Evolutionary conservation across 768 basidiomycete species (phyloP).

Genomic region (Russula emetica): DNA sequence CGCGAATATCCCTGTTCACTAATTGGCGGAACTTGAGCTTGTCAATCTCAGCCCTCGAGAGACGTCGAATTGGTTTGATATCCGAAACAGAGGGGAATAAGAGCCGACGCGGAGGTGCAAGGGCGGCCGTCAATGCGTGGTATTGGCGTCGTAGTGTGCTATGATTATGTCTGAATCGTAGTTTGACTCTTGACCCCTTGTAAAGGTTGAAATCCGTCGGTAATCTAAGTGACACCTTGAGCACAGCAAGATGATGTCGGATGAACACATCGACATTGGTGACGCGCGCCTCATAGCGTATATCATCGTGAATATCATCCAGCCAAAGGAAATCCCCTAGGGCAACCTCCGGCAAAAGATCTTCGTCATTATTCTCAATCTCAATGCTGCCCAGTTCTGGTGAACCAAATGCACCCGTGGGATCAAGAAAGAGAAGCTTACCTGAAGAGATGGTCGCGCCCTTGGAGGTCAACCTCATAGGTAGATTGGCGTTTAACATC

Average conservation of each 20-base stretch:
- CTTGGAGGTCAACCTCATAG: not conserved
- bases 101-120: constrained; percentile 41
- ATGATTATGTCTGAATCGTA: constrained; percentile 53
- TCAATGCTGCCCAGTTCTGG: not conserved
- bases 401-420: not conserved
- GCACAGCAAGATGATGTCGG: constrained; percentile 30
- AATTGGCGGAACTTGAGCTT: constrained; percentile 24
- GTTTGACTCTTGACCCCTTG: constrained; percentile 41
- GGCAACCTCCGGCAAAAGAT: constrained; percentile 19
- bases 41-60: constrained; percentile 15
- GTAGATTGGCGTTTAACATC: constrained; percentile 1
- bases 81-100: constrained; percentile 46
- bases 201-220: constrained; percentile 39
- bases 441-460: not conserved
- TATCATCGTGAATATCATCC: constrained; percentile 14
- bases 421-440: not conserved
- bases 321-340: constrained; percentile 17
- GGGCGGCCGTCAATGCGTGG: constrained; percentile 48
- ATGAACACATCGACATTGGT: not conserved
- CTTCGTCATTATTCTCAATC: constrained; percentile 17
- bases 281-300: constrained; percentile 17
- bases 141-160: constrained; percentile 57
- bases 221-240: constrained; percentile 48
- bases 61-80: constrained; percentile 27
- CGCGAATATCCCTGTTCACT: constrained; percentile 43